A percentile compares a stretch with the other conserved stretches of the same genome.
Evolutionary conservation across 1,284 basidiomycete genomes (phyloP).

Genomic region (Uromyces viciae-fabae): DNA sequence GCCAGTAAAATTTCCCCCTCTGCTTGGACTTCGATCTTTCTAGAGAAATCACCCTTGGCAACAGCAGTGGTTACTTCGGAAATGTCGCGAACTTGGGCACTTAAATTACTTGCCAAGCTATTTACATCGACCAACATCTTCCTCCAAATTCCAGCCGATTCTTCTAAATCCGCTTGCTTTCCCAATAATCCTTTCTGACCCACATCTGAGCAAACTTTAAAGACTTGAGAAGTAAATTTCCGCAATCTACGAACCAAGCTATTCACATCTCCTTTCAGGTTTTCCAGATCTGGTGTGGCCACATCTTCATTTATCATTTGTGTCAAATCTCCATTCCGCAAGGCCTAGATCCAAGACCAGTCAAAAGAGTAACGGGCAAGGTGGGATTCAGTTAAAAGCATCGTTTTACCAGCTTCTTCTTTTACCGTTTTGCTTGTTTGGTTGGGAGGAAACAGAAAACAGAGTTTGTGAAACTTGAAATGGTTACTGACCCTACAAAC

Average conservation of each 20-base stretch:
- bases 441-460: background rate
- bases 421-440: background rate
- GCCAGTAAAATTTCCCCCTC: constrained; percentile 53
- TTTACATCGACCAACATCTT: constrained; percentile 43
- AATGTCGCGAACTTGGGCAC: constrained; percentile 42
- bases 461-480: background rate
- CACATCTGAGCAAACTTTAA: constrained; percentile 41
- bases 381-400: background rate
- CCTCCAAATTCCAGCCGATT: constrained; percentile 42
- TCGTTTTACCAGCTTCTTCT: background rate
- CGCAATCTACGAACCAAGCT: constrained; percentile 27
- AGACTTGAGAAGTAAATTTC: constrained; percentile 43
- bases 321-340: constrained; percentile 38
- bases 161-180: constrained; percentile 41
- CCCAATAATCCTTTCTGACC: constrained; percentile 43
- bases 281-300: constrained; percentile 40
- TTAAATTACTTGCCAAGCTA: constrained; percentile 42
- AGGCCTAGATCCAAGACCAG: constrained; percentile 11
- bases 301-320: constrained; percentile 45
- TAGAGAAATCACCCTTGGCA: constrained; percentile 55
- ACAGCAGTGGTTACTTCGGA: constrained; percentile 49
- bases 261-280: constrained; percentile 42
- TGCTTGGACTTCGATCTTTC: constrained; percentile 55
- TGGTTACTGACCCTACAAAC: constrained; percentile 36
- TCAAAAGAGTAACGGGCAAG: background rate